phyloP scores from a whole-genome alignment of 2,329 filamentous ascomycete species.

The Zasmidium angulare region DNA sequence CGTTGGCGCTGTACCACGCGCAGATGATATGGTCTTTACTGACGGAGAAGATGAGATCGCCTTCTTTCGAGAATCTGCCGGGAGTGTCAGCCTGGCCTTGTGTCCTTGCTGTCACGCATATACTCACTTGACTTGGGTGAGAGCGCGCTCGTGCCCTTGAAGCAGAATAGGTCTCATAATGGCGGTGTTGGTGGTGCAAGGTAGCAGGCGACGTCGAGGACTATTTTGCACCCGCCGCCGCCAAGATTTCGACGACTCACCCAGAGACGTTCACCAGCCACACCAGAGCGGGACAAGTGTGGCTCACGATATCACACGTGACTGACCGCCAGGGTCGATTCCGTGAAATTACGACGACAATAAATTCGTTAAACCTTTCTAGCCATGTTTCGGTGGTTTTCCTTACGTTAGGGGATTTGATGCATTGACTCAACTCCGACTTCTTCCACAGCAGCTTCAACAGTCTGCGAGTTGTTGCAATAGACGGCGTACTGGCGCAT shows the following conservation, averaged over 20 bases:
- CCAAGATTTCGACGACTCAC: slow-evolving; percentile 2
- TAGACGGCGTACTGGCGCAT: neutral
- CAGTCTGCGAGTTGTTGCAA: neutral
- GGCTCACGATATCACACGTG: neutral
- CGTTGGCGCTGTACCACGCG: slow-evolving; percentile 96
- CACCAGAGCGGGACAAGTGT: neutral
- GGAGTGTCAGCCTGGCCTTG: slow-evolving; percentile 15
- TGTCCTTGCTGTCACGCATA: neutral
- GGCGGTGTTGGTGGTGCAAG: slow-evolving; percentile 30
- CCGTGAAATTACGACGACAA: neutral
- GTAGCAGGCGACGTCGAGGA: neutral
- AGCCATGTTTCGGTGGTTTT: neutral
- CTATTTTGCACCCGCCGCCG: neutral
- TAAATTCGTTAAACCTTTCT: neutral
- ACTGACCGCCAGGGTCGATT: neutral
- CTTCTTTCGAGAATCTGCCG: slow-evolving; percentile 81
- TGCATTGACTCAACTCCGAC: neutral
- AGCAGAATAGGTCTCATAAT: slow-evolving; percentile 96
- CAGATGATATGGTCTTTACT: slow-evolving; percentile 96
- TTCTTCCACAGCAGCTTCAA: slow-evolving; percentile 2
- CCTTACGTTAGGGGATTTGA: neutral
- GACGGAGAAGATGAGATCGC: slow-evolving; percentile 93
- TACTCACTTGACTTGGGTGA: slow-evolving; percentile 32
- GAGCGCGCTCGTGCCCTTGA: slow-evolving; percentile 70
- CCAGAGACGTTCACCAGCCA: neutral